A percentile compares a stretch with the other conserved stretches of the same genome.
Evolutionary conservation across 768 basidiomycete species (phyloP).

Genomic region (Kondoa subrosea): DNA sequence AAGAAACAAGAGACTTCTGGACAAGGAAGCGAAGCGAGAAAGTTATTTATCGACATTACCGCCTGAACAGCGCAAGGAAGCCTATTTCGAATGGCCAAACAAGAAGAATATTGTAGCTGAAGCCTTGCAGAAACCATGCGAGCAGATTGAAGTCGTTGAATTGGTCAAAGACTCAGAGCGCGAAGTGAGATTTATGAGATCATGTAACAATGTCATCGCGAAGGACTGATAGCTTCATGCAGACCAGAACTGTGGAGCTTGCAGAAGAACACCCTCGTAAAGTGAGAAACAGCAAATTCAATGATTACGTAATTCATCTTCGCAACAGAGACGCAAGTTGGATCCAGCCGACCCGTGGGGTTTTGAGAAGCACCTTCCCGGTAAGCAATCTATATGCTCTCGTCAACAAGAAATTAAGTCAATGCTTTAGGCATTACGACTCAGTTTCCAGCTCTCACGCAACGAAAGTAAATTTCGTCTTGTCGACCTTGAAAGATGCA

Average conservation of each 20-base stretch:
- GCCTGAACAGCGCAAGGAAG: background rate
- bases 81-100: background rate
- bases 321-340: background rate
- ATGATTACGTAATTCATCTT: too few species aligned
- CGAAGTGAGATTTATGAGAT: too few species aligned
- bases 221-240: too few species aligned
- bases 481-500: background rate
- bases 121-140: too few species aligned
- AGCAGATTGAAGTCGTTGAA: too few species aligned
- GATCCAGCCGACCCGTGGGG: background rate
- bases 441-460: background rate
- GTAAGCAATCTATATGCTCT: too few species aligned
- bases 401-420: too few species aligned
- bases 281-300: too few species aligned
- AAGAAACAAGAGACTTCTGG: background rate
- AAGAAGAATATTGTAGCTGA: too few species aligned
- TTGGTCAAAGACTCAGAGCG: too few species aligned
- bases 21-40: background rate
- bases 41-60: background rate
- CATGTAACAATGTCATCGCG: too few species aligned
- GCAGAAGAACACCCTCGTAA: background rate
- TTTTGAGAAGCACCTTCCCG: background rate
- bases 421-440: background rate
- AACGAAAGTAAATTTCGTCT: background rate
- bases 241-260: background rate